Evolutionary conservation across 768 basidiomycete species (phyloP).

Genomic region (Stropharia rugosoannulata): DNA sequence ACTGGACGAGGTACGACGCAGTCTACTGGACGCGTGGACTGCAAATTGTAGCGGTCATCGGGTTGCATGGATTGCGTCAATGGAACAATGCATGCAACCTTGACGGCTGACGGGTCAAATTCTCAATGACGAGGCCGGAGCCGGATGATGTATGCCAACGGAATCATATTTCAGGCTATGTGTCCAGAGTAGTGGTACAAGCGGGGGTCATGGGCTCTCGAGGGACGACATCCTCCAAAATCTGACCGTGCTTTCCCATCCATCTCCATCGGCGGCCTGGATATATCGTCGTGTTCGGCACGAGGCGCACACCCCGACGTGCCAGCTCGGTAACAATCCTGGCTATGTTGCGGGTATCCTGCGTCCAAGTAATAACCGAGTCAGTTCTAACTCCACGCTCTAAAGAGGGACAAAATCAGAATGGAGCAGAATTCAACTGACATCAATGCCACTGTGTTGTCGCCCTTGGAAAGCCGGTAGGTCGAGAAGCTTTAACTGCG

Average conservation of each 20-base stretch:
- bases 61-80: neutral
- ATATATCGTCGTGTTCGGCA: slow-evolving; percentile 72
- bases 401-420: slow-evolving; percentile 14
- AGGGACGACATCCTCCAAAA: slow-evolving; percentile 47
- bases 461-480: slow-evolving; percentile 80
- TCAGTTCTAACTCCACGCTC: slow-evolving; percentile 13
- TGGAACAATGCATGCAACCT: slow-evolving; percentile 1
- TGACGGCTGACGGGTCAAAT: slow-evolving; percentile 8
- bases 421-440: slow-evolving; percentile 39
- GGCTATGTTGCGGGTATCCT: slow-evolving; percentile 91
- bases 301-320: slow-evolving; percentile 60
- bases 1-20: no score
- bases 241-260: slow-evolving; percentile 79
- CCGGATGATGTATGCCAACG: slow-evolving; percentile 14
- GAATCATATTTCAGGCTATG: slow-evolving; percentile 19
- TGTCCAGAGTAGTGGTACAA: slow-evolving; percentile 21
- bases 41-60: neutral
- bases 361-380: slow-evolving; percentile 17
- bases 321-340: slow-evolving; percentile 82
- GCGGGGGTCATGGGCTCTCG: slow-evolving; percentile 13
- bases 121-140: slow-evolving; percentile 9
- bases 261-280: slow-evolving; percentile 73
- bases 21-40: neutral
- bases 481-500: slow-evolving; percentile 73
- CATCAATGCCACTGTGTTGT: slow-evolving; percentile 88